Conservation (phyloP, 2,329 filamentous ascomycete species). For the Cyphellophora attinorum region DNA sequence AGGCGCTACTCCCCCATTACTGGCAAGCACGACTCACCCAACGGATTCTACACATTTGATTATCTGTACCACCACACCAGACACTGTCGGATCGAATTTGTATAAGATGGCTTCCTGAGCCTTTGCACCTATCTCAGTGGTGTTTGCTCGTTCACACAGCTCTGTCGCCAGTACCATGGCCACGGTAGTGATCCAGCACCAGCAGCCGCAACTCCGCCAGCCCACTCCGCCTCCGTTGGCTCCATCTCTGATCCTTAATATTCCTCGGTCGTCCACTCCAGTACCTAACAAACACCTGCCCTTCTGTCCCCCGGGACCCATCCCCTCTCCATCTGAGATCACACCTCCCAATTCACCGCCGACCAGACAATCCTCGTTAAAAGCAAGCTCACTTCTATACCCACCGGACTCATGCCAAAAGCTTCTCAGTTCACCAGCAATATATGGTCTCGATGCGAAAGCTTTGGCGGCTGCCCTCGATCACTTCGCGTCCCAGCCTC, state of each 20-base stretch:
- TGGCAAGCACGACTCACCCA: too few species aligned
- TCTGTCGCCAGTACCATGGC: slow-evolving; percentile 35
- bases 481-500: slow-evolving; percentile 64
- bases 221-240: slow-evolving; percentile 38
- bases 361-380: slow-evolving; percentile 40
- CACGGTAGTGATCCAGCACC: slow-evolving; percentile 36
- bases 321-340: slow-evolving; percentile 33
- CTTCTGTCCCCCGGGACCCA: slow-evolving; percentile 72
- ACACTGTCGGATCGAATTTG: too few species aligned
- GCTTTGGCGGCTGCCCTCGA: slow-evolving; percentile 65
- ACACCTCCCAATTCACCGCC: slow-evolving; percentile 59
- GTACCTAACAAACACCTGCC: slow-evolving; percentile 87
- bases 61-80: too few species aligned
- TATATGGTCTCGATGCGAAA: slow-evolving; percentile 65
- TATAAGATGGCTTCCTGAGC: too few species aligned
- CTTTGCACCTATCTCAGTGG: too few species aligned
- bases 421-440: slow-evolving; percentile 44
- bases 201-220: slow-evolving; percentile 30
- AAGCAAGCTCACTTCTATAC: slow-evolving; percentile 61
- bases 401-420: slow-evolving; percentile 58
- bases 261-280: slow-evolving; percentile 46
- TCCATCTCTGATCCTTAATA: slow-evolving; percentile 49
- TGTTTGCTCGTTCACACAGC: too few species aligned
- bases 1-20: too few species aligned
- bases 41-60: too few species aligned